Conservation (phyloP, 176 grass and related monocot species). For the Musa schizocarpa region DNA sequence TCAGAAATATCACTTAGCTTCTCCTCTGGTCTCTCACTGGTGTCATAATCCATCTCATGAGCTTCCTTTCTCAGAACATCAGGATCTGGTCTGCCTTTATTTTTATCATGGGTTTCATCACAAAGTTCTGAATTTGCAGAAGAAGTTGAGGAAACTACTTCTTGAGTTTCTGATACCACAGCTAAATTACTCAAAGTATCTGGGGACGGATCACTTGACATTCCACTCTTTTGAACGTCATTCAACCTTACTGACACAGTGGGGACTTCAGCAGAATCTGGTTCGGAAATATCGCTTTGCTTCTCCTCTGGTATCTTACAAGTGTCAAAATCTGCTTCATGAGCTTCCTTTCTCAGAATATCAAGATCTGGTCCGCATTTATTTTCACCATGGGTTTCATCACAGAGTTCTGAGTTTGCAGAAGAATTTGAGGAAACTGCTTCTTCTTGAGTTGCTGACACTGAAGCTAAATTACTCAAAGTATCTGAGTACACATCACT, state of each 20-base stretch:
- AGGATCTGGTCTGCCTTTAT: too few relatives aligned
- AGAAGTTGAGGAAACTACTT: conserved; percentile 22
- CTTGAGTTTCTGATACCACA: conserved; percentile 19
- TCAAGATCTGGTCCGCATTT: too few relatives aligned
- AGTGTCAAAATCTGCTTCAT: conserved; percentile 17
- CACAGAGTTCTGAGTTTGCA: conserved; percentile 10
- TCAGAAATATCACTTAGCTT: conserved; percentile 18
- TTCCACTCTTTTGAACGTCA: conserved; percentile 23
- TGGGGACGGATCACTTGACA: conserved; percentile 20
- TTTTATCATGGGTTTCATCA: conserved; percentile 8
- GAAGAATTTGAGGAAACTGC: conserved; percentile 25
- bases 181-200: conserved; percentile 21
- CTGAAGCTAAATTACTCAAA: conserved; percentile 21
- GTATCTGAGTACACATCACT: conserved; percentile 15
- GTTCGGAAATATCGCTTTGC: conserved; percentile 21
- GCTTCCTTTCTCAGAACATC: conserved; percentile 5
- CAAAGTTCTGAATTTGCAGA: conserved; percentile 11
- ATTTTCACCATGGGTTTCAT: conserved; percentile 2
- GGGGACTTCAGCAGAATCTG: conserved; percentile 17
- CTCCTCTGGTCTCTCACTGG: conserved; percentile 23
- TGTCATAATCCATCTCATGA: conserved; percentile 20
- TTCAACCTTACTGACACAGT: conserved; percentile 7
- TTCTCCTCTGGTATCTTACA: conserved; percentile 23
- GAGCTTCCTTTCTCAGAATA: conserved; percentile 4
- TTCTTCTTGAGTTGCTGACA: conserved; percentile 17